These are phyloP conservation scores for Grosmannia serpens DNA, from an alignment of 2,329 filamentous ascomycete species.

Conservation along the genomic window DNA sequence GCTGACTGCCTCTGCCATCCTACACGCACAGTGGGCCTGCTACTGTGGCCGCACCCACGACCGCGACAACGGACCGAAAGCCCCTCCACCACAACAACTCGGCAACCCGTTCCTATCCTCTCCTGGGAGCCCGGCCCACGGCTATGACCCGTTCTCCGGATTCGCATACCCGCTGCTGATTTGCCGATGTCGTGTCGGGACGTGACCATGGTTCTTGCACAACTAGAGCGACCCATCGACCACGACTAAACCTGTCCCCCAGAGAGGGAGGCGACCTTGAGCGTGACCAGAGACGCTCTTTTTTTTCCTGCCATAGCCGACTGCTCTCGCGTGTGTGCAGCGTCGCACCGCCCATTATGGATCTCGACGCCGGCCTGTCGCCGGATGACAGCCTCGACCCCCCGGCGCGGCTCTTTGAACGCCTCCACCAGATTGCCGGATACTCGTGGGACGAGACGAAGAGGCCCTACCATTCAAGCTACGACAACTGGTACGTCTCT, in stretches of 20 bases:
- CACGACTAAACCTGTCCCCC: background rate
- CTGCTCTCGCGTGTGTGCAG: too few species aligned
- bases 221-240: background rate
- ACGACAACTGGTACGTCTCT: conserved; percentile 66
- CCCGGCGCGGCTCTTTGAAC: conserved; percentile 58
- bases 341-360: background rate
- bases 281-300: background rate
- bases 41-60: background rate
- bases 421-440: conserved; percentile 59
- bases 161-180: conserved; percentile 8
- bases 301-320: too few species aligned
- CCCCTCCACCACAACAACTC: background rate
- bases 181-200: conserved; percentile 16
- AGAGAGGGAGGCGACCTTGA: background rate
- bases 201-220: background rate
- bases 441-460: conserved; percentile 64
- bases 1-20: background rate
- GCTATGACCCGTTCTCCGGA: background rate
- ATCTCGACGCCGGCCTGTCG: conserved; percentile 10
- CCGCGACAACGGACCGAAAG: background rate
- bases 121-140: too few species aligned
- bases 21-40: too few species aligned
- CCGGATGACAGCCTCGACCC: conserved; percentile 48
- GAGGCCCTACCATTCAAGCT: conserved; percentile 53
- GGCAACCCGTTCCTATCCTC: too few species aligned